Percentiles rank a stretch among this genome's conserved stretches.
These are phyloP conservation scores for Wilcoxina mikolae DNA, from an alignment of 495 filamentous ascomycete species.

Conservation along the genomic window DNA sequence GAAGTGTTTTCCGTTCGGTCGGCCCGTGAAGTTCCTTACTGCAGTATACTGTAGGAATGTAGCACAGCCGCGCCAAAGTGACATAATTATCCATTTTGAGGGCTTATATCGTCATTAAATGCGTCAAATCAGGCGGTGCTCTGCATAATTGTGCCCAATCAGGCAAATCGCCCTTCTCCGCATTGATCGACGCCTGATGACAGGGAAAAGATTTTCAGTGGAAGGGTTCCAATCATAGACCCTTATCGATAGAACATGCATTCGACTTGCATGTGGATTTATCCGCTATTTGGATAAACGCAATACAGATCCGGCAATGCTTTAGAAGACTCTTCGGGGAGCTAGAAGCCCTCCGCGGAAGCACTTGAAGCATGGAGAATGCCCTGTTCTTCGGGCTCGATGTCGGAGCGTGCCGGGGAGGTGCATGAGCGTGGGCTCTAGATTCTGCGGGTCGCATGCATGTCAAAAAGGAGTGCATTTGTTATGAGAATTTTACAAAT, in stretches of 20 bases:
- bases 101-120: neutral
- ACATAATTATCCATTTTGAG: too few relatives aligned
- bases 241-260: neutral
- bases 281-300: neutral
- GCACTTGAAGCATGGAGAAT: too few relatives aligned
- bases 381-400: neutral
- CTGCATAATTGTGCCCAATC: neutral
- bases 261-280: neutral
- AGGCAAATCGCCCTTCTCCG: neutral
- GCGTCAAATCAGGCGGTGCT: neutral
- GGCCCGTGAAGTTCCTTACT: too few relatives aligned
- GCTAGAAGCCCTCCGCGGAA: neutral
- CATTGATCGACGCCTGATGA: neutral
- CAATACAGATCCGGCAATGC: neutral
- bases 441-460: neutral
- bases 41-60: too few relatives aligned
- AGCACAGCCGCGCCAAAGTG: too few relatives aligned
- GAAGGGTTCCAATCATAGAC: neutral
- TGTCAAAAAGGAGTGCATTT: neutral
- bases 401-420: neutral
- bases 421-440: neutral
- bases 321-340: neutral
- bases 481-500: neutral
- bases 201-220: neutral
- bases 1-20: too few relatives aligned